A percentile compares a stretch with the other conserved stretches of the same genome.
phyloP scores from a whole-genome alignment of 164 flowering plant genomes.

The Saururus chinensis region DNA sequence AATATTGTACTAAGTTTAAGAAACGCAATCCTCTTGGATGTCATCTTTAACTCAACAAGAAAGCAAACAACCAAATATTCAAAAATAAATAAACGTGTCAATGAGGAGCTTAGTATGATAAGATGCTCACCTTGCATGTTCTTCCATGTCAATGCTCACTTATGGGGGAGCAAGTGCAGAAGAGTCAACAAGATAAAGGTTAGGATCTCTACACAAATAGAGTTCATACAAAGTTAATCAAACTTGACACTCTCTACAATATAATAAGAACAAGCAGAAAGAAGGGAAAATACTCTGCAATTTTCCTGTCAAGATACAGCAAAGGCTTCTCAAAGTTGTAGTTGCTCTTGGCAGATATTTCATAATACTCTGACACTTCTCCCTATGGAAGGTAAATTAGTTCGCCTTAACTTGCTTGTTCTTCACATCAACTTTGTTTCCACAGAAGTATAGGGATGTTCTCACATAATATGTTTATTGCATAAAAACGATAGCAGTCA shows the following conservation, averaged over 20 bases:
- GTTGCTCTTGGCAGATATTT: constrained; percentile 85
- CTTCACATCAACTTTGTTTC: constrained; percentile 90
- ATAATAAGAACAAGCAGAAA: not conserved
- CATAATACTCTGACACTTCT: constrained; percentile 74
- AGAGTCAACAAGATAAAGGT: constrained; percentile 55
- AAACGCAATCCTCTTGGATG: no score
- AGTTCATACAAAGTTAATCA: not conserved
- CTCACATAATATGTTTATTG: constrained; percentile 50
- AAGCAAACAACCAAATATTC: no score
- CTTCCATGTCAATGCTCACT: constrained; percentile 47
- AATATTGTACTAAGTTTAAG: no score
- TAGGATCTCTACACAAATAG: constrained; percentile 31
- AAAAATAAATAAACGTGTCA: not conserved
- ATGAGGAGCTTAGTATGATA: not conserved
- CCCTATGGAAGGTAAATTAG: constrained; percentile 84
- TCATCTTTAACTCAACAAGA: no score
- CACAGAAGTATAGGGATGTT: constrained; percentile 84
- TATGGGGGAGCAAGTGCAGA: constrained; percentile 65
- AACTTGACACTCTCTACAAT: not conserved
- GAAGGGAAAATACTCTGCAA: constrained; percentile 49
- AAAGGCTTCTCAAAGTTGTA: constrained; percentile 83
- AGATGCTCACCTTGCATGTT: constrained; percentile 43
- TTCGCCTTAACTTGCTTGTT: constrained; percentile 88
- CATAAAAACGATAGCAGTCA: no score
- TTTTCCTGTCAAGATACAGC: constrained; percentile 69